phyloP scores from a whole-genome alignment of 495 filamentous ascomycete species.

The Amniculicola lignicola region DNA sequence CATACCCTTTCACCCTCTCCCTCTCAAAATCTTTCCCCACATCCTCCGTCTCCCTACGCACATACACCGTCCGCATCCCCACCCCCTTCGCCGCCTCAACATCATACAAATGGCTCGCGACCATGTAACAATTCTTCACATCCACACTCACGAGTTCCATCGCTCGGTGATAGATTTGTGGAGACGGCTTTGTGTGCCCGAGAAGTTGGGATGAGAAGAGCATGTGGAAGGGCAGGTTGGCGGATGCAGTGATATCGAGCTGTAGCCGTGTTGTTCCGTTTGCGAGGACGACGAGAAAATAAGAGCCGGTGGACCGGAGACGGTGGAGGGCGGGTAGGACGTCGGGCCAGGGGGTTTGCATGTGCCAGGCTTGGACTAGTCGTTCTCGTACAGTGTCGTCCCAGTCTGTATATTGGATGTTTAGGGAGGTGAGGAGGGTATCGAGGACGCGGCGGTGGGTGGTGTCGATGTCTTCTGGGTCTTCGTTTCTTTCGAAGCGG shows the following conservation, averaged over 20 bases:
- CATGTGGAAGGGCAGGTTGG: slow-evolving; percentile 22
- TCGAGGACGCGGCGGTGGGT: slow-evolving; percentile 37
- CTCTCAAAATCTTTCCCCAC: not conserved
- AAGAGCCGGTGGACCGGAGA: not conserved
- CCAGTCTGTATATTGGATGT: slow-evolving; percentile 6
- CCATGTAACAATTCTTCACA: slow-evolving; percentile 10
- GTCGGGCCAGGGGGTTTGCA: slow-evolving; percentile 14
- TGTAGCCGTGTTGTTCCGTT: slow-evolving; percentile 22
- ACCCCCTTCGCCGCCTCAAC: slow-evolving; percentile 15
- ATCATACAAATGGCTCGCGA: slow-evolving; percentile 22
- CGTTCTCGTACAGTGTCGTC: not conserved
- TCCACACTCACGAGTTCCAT: slow-evolving; percentile 1
- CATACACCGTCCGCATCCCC: slow-evolving; percentile 14
- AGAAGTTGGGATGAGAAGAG: slow-evolving; percentile 17
- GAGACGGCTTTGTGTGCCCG: slow-evolving; percentile 14
- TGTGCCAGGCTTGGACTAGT: slow-evolving; percentile 15
- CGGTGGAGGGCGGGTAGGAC: slow-evolving; percentile 9
- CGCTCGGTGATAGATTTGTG: slow-evolving; percentile 7
- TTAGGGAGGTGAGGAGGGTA: slow-evolving; percentile 13
- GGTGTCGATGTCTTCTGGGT: slow-evolving; percentile 35
- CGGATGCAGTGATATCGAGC: slow-evolving; percentile 20
- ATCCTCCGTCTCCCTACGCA: slow-evolving; percentile 13
- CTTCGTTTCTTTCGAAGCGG: slow-evolving; percentile 15
- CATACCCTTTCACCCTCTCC: not conserved
- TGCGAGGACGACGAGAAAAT: slow-evolving; percentile 19